phyloP scores from a whole-genome alignment of 768 basidiomycete species.

The Collybiopsis confluens region DNA sequence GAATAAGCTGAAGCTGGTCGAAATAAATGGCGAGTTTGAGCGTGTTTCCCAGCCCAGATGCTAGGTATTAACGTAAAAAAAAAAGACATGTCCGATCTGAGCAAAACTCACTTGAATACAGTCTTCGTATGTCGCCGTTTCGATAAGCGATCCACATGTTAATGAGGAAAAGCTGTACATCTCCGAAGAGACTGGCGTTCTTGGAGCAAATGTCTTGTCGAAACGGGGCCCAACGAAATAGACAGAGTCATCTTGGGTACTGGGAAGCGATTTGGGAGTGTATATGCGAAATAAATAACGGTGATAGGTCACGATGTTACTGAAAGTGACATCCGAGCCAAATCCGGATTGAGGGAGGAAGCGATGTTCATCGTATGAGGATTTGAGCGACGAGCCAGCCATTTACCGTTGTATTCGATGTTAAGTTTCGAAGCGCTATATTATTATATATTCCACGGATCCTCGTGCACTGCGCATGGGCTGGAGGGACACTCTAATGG shows the following conservation, averaged over 20 bases:
- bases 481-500: neutral
- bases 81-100: neutral
- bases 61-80: constrained; percentile 5
- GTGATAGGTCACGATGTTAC: constrained; percentile 55
- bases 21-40: constrained; percentile 63
- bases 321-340: constrained; percentile 57
- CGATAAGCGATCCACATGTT: constrained; percentile 27
- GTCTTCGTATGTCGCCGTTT: constrained; percentile 20
- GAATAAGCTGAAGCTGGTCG: constrained; percentile 74
- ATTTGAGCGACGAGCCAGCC: neutral
- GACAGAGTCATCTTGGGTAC: constrained; percentile 50
- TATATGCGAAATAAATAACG: constrained; percentile 79
- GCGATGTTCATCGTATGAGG: constrained; percentile 1
- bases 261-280: constrained; percentile 61
- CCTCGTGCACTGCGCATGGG: constrained; percentile 8
- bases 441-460: neutral
- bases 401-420: neutral
- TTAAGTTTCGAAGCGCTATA: neutral
- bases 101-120: constrained; percentile 12
- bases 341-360: constrained; percentile 67
- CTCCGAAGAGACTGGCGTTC: constrained; percentile 18
- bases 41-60: constrained; percentile 82
- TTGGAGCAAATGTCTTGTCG: constrained; percentile 25
- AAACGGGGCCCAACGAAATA: constrained; percentile 71
- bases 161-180: constrained; percentile 30